Base-by-base conservation (phyloP, 345 rosid genomes). In the Boechera stricta region DNA sequence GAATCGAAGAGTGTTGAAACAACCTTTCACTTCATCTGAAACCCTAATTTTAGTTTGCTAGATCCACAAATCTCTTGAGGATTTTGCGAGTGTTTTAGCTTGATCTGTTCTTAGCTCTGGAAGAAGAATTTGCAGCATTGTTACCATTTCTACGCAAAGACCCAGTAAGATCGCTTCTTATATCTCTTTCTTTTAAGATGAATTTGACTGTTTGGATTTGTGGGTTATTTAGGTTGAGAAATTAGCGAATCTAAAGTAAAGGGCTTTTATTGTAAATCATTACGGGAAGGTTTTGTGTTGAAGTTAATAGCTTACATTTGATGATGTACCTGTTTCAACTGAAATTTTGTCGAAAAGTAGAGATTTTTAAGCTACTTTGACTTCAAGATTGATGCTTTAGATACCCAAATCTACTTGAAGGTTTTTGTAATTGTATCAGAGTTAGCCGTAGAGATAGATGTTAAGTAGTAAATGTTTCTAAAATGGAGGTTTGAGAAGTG, bases 31-130 rank as follows among this genome's bases (percentile, higher is more conserved):
- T 69, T 59, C 35, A 38, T 51, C 57, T 7, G 33, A 77, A 77
- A 64, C 80, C 72, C 76, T 71, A 71, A 26, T 44, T 63, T 53
- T 0, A 49, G 41, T 53, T 26, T 58, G 15, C 36, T 61, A 48
- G 41, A 64, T 69, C 83, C 84, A 82, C 68, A 87, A 89, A 84
- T 87, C 85, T 84, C 74, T 82, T 77, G 87, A 21, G 24, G 24
- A 21, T 88, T 94, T 83, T 83, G 36, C 36, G 6, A 33, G 41
- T 28, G 3, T 28, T 28, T 28, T 28, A 81, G 75, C 15, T 42
- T 10, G 53, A 15, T 76, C 85, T 69, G 90, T 31, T 64, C 67
- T 49, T 69, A 73, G 61, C 44, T 64, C 44, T 36, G 7, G 32
- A 35, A 41, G 29, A 42, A 45, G 68, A 28, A 47, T 38, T 42